Evolutionary conservation across 495 filamentous ascomycete species (phyloP).

Genomic region (Pseudevernia furfuracea): DNA sequence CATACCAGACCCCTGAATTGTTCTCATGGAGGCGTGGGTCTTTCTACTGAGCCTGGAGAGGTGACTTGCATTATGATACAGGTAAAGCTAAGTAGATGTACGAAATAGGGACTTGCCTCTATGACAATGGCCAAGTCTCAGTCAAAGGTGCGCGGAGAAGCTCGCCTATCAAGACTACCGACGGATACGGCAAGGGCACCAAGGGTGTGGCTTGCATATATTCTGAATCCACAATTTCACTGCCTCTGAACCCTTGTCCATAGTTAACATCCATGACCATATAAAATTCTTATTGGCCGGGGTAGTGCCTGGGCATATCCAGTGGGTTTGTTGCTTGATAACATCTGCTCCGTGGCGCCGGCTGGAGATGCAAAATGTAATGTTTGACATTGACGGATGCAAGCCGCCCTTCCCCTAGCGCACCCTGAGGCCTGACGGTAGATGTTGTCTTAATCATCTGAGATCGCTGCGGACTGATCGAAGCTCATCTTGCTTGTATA

Average conservation of each 20-base stretch:
- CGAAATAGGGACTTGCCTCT: background rate
- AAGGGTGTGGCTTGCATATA: background rate
- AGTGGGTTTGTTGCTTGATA: constrained; percentile 1
- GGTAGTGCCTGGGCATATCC: background rate
- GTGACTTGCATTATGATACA: background rate
- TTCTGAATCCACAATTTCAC: too few species aligned
- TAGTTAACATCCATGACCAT: background rate
- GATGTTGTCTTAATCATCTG: background rate
- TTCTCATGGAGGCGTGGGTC: background rate
- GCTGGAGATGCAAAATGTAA: background rate
- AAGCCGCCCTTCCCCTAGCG: constrained; percentile 3
- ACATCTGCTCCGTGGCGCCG: background rate
- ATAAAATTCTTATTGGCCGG: background rate
- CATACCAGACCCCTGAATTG: background rate
- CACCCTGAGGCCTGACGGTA: background rate
- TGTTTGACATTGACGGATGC: constrained; percentile 1
- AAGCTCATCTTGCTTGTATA: background rate
- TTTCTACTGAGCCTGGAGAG: background rate
- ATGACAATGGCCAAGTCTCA: background rate
- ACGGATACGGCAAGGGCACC: background rate
- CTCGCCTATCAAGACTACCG: too few species aligned
- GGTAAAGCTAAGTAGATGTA: background rate
- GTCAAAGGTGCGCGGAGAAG: background rate
- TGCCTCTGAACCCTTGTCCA: background rate
- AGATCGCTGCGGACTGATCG: background rate